phyloP scores from a whole-genome alignment of 2,329 filamentous ascomycete genomes.

The Aureobasidium subglaciale region DNA sequence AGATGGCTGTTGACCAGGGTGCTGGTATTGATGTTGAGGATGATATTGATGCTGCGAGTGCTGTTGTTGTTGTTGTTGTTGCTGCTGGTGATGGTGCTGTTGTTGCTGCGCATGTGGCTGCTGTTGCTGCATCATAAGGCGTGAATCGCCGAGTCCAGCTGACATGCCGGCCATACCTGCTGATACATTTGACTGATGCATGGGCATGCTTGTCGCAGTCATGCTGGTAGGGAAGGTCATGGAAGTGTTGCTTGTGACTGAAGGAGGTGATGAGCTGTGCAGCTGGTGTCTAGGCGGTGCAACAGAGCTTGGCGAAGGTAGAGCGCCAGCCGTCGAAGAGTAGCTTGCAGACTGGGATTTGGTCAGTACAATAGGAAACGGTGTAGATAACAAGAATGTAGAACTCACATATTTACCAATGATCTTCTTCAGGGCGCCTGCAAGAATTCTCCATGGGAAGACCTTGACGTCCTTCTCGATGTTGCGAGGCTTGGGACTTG shows the following conservation, averaged over 20 bases:
- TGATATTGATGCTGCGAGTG: conserved; percentile 17
- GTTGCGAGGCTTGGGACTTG: conserved; percentile 88
- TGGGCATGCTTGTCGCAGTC: conserved; percentile 20
- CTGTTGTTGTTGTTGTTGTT: conserved; percentile 20
- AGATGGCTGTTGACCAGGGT: conserved; percentile 16
- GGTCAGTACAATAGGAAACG: conserved; percentile 4
- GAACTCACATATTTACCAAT: conserved; percentile 84
- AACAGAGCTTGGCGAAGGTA: conserved; percentile 27
- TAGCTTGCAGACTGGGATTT: conserved; percentile 55
- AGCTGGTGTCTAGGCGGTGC: conserved; percentile 25
- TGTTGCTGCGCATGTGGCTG: conserved; percentile 9
- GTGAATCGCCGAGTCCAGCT: conserved; percentile 34
- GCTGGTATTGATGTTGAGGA: conserved; percentile 17
- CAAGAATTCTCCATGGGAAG: conserved; percentile 89
- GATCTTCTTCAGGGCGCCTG: conserved; percentile 88
- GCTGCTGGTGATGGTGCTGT: conserved; percentile 15
- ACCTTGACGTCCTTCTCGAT: conserved; percentile 99
- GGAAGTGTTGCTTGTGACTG: conserved; percentile 27
- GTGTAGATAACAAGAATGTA: conserved; percentile 2
- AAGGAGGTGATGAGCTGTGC: conserved; percentile 21
- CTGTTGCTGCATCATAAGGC: conserved; percentile 25
- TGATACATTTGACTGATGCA: conserved; percentile 26
- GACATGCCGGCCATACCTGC: conserved; percentile 28
- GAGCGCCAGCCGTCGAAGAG: conserved; percentile 53
- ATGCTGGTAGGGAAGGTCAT: conserved; percentile 26